Percentiles rank a stretch among this genome's conserved stretches.
These are phyloP conservation scores for Populus davidiana DNA, from an alignment of 345 rosid species.

Conservation along the genomic window DNA sequence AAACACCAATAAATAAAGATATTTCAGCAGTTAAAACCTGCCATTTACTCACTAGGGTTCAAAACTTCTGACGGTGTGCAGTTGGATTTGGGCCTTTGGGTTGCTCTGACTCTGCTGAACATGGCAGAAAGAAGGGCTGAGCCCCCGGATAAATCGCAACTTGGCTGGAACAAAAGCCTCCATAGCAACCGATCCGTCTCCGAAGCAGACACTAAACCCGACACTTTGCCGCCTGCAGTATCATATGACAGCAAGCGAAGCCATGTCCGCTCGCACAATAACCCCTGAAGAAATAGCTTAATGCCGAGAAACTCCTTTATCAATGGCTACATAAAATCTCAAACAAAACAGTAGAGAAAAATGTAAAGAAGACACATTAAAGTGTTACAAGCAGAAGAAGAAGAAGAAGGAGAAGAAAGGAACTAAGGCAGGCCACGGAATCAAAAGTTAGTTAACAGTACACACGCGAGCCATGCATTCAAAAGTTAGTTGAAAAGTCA, in stretches of 20 bases:
- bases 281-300: background rate
- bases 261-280: background rate
- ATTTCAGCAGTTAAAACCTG: no score
- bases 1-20: no score
- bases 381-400: no score
- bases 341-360: background rate
- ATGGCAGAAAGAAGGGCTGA: background rate
- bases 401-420: no score
- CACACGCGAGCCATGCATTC: no score
- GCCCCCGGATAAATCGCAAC: background rate
- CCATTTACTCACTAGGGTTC: no score
- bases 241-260: background rate
- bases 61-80: no score
- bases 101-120: background rate
- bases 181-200: background rate
- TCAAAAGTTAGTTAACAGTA: no score
- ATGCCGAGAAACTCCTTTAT: slow-evolving; percentile 27
- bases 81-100: background rate
- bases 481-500: no score
- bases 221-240: background rate
- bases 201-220: background rate
- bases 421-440: no score
- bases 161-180: background rate
- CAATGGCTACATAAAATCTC: background rate
- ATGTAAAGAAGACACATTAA: background rate